Percentiles rank a stretch among this genome's conserved stretches.
These are phyloP conservation scores for Diutina rugosa DNA, from an alignment of 1,139 yeast species.

Conservation along the genomic window DNA sequence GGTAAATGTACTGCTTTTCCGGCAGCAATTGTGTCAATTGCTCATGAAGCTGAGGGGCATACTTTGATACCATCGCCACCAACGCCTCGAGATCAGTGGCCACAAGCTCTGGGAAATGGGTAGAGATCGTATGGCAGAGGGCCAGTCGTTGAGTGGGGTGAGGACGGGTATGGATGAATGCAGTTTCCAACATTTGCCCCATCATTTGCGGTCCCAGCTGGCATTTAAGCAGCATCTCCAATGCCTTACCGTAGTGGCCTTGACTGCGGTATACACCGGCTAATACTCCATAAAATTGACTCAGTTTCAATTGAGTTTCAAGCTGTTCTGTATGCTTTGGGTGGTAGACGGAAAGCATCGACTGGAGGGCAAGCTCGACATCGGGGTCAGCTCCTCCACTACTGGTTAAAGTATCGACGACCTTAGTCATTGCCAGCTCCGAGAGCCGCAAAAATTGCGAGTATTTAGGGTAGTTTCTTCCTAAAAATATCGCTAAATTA, in stretches of 20 bases:
- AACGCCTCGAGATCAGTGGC: constrained; percentile 21
- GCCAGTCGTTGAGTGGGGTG: constrained; percentile 18
- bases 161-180: constrained; percentile 18
- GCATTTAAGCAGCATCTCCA: constrained; percentile 20
- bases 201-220: constrained; percentile 6
- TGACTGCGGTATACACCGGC: constrained; percentile 43
- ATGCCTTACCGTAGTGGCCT: constrained; percentile 36
- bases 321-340: constrained; percentile 39
- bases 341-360: constrained; percentile 48
- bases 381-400: constrained; percentile 31
- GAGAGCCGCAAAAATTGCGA: constrained; percentile 64
- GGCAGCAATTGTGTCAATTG: background rate
- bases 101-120: constrained; percentile 25
- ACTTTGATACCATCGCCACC: constrained; percentile 20
- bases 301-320: constrained; percentile 37
- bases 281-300: constrained; percentile 44
- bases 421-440: constrained; percentile 33
- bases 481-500: constrained; percentile 54
- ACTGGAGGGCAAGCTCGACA: constrained; percentile 61
- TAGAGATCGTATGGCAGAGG: constrained; percentile 19
- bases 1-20: background rate
- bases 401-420: constrained; percentile 24
- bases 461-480: constrained; percentile 68
- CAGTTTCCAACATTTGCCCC: constrained; percentile 20
- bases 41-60: constrained; percentile 25